These are phyloP conservation scores for Aspergillus tubingensis DNA, from an alignment of 2,329 filamentous ascomycete genomes.

Conservation along the genomic window DNA sequence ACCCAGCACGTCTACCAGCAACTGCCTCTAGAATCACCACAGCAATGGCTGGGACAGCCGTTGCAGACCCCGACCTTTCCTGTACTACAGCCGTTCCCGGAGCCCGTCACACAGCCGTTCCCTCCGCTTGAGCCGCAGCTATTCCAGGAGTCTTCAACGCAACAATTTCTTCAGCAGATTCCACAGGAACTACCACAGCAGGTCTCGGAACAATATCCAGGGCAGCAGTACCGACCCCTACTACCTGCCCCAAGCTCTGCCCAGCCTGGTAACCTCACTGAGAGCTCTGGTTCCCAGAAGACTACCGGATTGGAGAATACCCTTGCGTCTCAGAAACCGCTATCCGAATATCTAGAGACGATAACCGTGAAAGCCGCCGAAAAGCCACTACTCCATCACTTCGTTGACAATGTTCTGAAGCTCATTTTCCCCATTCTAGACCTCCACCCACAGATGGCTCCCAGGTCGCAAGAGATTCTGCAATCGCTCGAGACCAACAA, in stretches of 20 bases:
- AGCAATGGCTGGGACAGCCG: not conserved
- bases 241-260: not conserved
- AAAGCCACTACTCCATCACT: conserved; percentile 81
- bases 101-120: not conserved
- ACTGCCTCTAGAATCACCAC: not conserved
- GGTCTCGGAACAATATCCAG: not conserved
- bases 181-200: not conserved
- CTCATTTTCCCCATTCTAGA: conserved; percentile 90
- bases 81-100: not conserved
- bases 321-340: not conserved
- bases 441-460: conserved; percentile 79
- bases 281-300: too few relatives aligned
- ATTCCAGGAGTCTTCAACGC: not conserved
- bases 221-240: not conserved
- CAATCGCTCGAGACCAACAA: conserved; percentile 86
- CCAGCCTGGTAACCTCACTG: not conserved
- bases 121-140: not conserved
- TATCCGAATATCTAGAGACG: conserved; percentile 56
- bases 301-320: not conserved
- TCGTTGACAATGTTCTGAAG: conserved; percentile 80
- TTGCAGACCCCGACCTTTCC: not conserved
- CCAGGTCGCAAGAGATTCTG: conserved; percentile 77
- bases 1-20: not conserved
- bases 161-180: not conserved
- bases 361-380: conserved; percentile 50